A percentile compares a stretch with the other conserved stretches of the same genome.
These are phyloP conservation scores for Diaporthe eres DNA, from an alignment of 2,329 filamentous ascomycete genomes.

Conservation along the genomic window DNA sequence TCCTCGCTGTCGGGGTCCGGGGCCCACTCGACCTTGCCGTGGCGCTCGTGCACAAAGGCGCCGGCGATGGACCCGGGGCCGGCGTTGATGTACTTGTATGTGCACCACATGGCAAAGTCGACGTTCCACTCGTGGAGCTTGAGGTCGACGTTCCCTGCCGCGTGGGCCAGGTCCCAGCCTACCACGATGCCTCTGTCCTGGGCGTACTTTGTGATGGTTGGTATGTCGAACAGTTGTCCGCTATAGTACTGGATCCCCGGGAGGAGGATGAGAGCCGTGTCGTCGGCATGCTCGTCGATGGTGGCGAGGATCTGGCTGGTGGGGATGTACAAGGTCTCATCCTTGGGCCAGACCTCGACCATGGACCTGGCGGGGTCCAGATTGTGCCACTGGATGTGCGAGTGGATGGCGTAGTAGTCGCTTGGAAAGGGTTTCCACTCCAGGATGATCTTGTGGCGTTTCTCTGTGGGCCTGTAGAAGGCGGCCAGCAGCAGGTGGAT, in stretches of 20 bases:
- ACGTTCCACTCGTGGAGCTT: conserved; percentile 89
- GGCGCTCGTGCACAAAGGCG: conserved; percentile 83
- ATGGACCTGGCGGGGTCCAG: conserved; percentile 77
- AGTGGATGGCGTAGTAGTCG: conserved; percentile 88
- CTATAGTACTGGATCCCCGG: conserved; percentile 95
- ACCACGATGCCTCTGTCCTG: conserved; percentile 79
- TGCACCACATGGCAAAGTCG: conserved; percentile 94
- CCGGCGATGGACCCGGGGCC: conserved; percentile 87
- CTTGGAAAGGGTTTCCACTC: conserved; percentile 93
- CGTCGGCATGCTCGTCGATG: conserved; percentile 81
- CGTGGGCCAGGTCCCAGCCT: conserved; percentile 92
- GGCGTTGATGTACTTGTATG: conserved; percentile 93
- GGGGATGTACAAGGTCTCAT: conserved; percentile 67
- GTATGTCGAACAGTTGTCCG: conserved; percentile 88
- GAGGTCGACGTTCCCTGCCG: conserved; percentile 86
- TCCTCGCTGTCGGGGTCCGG: conserved; percentile 55
- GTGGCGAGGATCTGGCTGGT: conserved; percentile 79
- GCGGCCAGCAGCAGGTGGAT: conserved; percentile 86
- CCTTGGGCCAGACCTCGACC: conserved; percentile 57
- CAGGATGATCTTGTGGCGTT: conserved; percentile 83
- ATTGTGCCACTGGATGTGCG: conserved; percentile 81
- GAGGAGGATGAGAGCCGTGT: conserved; percentile 82
- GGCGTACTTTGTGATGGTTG: conserved; percentile 83
- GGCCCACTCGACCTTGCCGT: conserved; percentile 70
- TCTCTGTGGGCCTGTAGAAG: conserved; percentile 80